Evolutionary conservation across 2,329 filamentous ascomycete species (phyloP).

Genomic region (Colletotrichum zoysiae): DNA sequence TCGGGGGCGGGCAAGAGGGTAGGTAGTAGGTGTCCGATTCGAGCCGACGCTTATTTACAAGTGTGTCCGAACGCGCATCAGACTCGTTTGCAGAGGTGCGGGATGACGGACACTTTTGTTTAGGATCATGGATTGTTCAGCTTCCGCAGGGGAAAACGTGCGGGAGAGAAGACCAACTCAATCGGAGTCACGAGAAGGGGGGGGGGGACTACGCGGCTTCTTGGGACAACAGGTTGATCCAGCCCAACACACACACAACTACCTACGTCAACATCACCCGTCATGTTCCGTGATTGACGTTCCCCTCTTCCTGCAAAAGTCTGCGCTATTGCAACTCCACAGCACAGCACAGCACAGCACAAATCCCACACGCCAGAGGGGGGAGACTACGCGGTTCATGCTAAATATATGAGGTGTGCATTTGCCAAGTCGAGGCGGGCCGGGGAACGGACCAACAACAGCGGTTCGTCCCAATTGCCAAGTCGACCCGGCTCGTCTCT

Average conservation of each 20-base stretch:
- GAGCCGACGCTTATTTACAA: background rate
- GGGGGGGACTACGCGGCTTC: background rate
- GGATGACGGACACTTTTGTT: conserved; percentile 1
- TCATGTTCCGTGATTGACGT: conserved; percentile 17
- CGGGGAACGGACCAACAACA: conserved; percentile 34
- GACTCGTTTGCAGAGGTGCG: background rate
- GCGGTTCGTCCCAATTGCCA: conserved; percentile 35
- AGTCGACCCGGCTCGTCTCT: conserved; percentile 23
- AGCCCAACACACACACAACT: background rate
- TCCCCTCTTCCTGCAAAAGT: conserved; percentile 9
- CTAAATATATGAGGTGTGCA: conserved; percentile 38
- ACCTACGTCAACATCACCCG: conserved; percentile 16
- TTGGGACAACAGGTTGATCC: background rate
- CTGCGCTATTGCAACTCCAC: conserved; percentile 35
- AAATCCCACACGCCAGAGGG: conserved; percentile 20
- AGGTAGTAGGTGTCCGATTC: background rate
- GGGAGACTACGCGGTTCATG: conserved; percentile 22
- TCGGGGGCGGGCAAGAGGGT: background rate
- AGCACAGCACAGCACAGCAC: conserved; percentile 8
- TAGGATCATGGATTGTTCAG: background rate
- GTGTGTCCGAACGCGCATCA: background rate
- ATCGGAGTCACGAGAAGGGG: background rate
- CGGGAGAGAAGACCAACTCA: background rate
- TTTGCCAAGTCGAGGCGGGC: conserved; percentile 31
- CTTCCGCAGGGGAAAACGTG: background rate